Conservation (phyloP, 768 basidiomycete species). For the Amanita rubescens region DNA sequence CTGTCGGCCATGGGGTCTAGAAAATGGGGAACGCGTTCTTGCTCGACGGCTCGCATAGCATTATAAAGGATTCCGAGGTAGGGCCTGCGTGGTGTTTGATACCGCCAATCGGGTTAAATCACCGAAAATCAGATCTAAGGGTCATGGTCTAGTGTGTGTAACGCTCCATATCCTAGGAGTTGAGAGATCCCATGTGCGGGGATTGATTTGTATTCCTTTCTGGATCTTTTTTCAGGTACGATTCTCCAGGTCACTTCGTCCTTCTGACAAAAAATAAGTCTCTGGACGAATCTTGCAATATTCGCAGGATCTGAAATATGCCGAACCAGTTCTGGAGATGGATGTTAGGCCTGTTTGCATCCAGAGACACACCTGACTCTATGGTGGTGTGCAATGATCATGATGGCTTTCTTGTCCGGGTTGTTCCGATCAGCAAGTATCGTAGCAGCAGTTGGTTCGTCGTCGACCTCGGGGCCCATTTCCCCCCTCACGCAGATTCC, state of each 20-base stretch:
- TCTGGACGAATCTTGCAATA: background rate
- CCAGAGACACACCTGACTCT: background rate
- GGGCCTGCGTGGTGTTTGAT: conserved; percentile 25
- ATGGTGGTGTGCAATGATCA: background rate
- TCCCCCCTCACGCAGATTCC: background rate
- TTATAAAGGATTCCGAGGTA: conserved; percentile 40
- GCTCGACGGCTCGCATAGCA: conserved; percentile 36
- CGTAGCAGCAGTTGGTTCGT: conserved; percentile 9
- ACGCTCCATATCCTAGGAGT: conserved; percentile 37
- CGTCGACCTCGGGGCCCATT: background rate
- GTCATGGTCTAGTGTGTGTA: conserved; percentile 45
- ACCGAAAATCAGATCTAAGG: conserved; percentile 69
- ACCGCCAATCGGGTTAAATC: conserved; percentile 45
- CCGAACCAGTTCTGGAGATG: background rate
- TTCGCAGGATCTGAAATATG: background rate
- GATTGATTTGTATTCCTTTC: conserved; percentile 35
- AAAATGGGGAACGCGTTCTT: conserved; percentile 29
- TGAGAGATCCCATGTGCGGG: conserved; percentile 32
- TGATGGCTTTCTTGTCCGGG: conserved; percentile 17
- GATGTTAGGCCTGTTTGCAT: background rate
- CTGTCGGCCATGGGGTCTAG: conserved; percentile 42
- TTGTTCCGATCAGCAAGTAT: conserved; percentile 30
- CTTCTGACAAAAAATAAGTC: conserved; percentile 15
- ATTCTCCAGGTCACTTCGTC: conserved; percentile 20
- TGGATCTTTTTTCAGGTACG: conserved; percentile 34